phyloP scores from a whole-genome alignment of 306 rosid genomes.

The Benincasa hispida region DNA sequence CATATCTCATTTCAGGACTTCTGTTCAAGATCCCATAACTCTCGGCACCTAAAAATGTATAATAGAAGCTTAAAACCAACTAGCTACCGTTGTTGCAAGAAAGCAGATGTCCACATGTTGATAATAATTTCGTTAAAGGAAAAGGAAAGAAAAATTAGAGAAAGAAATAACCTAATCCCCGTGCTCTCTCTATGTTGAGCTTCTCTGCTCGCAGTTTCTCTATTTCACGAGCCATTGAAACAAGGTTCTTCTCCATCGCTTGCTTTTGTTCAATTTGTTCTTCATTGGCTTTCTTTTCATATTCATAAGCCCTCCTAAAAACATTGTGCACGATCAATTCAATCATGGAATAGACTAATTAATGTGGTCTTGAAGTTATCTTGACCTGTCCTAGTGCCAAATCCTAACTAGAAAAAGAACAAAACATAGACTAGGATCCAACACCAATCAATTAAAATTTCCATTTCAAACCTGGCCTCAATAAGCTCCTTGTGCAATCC shows the following conservation, averaged over 20 bases:
- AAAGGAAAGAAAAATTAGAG: background rate
- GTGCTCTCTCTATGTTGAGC: constrained; percentile 17
- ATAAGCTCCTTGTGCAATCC: constrained; percentile 29
- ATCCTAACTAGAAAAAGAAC: background rate
- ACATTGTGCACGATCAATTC: constrained; percentile 11
- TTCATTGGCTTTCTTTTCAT: constrained; percentile 30
- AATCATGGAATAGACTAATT: background rate
- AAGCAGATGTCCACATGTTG: background rate
- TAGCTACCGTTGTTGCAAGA: background rate
- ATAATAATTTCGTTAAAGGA: background rate
- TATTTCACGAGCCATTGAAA: constrained; percentile 41
- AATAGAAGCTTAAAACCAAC: constrained; percentile 11
- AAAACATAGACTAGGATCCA: constrained; percentile 1
- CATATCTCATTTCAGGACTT: constrained; percentile 29
- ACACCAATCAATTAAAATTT: background rate
- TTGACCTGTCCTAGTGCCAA: background rate
- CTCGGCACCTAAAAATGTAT: constrained; percentile 21
- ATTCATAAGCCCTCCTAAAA: constrained; percentile 36
- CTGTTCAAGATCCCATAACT: constrained; percentile 26
- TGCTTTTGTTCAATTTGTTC: constrained; percentile 28
- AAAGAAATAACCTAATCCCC: constrained; percentile 23
- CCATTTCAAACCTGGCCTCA: constrained; percentile 34
- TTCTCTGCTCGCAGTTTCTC: constrained; percentile 29
- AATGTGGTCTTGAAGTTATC: constrained; percentile 6
- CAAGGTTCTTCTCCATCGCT: constrained; percentile 33